Conservation (phyloP, 2,329 filamentous ascomycete genomes). For the Paradendryphiella salina region DNA sequence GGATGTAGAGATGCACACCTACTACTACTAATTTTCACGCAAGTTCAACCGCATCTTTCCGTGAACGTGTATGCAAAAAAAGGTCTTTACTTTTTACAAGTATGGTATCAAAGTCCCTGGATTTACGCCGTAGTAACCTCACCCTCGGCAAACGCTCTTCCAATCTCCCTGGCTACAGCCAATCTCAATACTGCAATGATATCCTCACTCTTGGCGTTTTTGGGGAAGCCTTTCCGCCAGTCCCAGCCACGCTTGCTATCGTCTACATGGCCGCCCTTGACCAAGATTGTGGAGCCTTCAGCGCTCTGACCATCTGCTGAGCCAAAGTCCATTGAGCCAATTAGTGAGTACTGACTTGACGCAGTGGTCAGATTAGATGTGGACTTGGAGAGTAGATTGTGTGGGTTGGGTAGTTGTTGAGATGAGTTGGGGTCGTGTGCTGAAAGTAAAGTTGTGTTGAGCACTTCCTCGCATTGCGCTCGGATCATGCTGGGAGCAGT, state of each 20-base stretch:
- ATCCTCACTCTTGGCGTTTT: conserved; percentile 65
- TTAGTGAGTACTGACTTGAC: conserved; percentile 67
- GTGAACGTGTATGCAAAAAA: neutral
- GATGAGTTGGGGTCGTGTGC: conserved; percentile 54
- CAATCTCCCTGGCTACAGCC: conserved; percentile 74
- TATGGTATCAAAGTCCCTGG: conserved; percentile 3
- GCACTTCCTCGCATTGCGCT: conserved; percentile 74
- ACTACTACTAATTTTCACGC: neutral
- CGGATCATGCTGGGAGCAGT: conserved; percentile 75
- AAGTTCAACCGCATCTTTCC: neutral
- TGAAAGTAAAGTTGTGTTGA: conserved; percentile 73
- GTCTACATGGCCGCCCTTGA: conserved; percentile 34
- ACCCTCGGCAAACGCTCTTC: conserved; percentile 68
- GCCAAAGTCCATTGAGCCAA: conserved; percentile 73
- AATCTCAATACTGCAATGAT: conserved; percentile 73
- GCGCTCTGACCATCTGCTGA: conserved; percentile 38
- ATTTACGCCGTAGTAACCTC: conserved; percentile 51
- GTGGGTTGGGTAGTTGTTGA: conserved; percentile 21
- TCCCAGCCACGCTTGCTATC: conserved; percentile 68
- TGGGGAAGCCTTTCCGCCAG: conserved; percentile 65
- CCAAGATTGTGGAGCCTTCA: conserved; percentile 55
- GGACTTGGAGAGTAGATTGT: conserved; percentile 60
- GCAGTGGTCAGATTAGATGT: conserved; percentile 57
- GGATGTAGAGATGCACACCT: neutral
- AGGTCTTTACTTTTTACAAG: neutral